Percentiles rank a stretch among this genome's conserved stretches.
phyloP scores from a whole-genome alignment of 768 basidiomycete species.

The Tricholoma saponaceum region DNA sequence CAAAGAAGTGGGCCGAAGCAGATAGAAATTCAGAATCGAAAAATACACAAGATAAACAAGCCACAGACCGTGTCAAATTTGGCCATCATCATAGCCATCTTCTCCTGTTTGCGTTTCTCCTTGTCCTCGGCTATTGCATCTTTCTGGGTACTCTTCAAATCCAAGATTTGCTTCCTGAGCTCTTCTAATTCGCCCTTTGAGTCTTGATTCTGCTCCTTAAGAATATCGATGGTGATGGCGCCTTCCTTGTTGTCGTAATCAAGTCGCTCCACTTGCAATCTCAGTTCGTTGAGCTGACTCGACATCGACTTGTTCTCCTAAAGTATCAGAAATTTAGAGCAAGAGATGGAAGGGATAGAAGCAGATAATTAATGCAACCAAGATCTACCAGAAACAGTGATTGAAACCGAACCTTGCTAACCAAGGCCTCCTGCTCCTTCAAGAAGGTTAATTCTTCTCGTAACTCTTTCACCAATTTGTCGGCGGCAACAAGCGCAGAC shows the following conservation, averaged over 20 bases:
- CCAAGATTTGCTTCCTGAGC: slow-evolving; percentile 71
- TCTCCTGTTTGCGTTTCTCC: slow-evolving; percentile 98
- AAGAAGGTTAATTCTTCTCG: slow-evolving; percentile 86
- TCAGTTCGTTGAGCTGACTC: slow-evolving; percentile 87
- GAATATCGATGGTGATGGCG: slow-evolving; percentile 86
- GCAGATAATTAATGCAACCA: not conserved
- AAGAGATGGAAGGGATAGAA: not conserved
- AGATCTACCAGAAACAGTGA: not conserved
- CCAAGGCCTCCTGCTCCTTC: slow-evolving; percentile 82
- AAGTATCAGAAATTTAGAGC: not conserved
- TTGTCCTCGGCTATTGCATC: slow-evolving; percentile 91
- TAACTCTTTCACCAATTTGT: slow-evolving; percentile 85
- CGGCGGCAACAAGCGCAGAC: slow-evolving; percentile 69
- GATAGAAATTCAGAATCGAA: slow-evolving; percentile 3
- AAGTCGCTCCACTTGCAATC: slow-evolving; percentile 85
- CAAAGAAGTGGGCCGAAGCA: not conserved
- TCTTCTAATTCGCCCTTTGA: slow-evolving; percentile 87
- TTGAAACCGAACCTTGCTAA: slow-evolving; percentile 63
- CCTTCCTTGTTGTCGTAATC: slow-evolving; percentile 97
- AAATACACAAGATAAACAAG: slow-evolving; percentile 33
- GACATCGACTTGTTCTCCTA: slow-evolving; percentile 96
- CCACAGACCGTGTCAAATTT: slow-evolving; percentile 91
- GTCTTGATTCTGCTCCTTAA: slow-evolving; percentile 92
- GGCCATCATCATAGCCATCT: slow-evolving; percentile 99
- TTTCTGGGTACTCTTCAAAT: slow-evolving; percentile 77